Conservation (phyloP, 2,329 filamentous ascomycete genomes). For the Neurospora sp. region DNA sequence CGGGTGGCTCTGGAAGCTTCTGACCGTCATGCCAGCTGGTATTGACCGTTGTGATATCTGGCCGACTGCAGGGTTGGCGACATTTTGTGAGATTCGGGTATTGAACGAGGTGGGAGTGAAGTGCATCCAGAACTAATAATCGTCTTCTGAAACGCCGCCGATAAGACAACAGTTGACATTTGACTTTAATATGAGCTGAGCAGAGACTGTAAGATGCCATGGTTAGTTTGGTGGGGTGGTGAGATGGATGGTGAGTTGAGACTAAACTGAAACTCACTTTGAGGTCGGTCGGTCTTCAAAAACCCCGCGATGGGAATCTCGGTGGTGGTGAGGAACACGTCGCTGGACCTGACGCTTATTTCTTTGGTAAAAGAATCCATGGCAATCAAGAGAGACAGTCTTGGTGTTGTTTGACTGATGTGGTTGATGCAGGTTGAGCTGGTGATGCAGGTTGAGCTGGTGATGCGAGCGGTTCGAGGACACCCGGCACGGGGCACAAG, state of each 20-base stretch:
- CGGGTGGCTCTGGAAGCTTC: neutral
- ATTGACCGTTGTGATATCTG: neutral
- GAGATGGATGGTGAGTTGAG: neutral
- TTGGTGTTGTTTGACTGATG: neutral
- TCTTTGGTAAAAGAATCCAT: neutral
- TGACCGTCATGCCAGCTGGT: neutral
- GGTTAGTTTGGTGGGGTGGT: neutral
- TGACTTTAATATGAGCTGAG: too few species aligned
- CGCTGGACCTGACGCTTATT: neutral
- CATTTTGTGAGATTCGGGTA: neutral
- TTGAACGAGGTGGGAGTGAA: neutral
- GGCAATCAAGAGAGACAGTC: neutral
- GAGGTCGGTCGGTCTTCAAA: neutral
- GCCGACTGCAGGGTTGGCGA: neutral
- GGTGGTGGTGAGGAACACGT: accelerated
- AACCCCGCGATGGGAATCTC: neutral
- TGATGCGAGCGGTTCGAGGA: too few species aligned
- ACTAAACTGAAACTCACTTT: neutral
- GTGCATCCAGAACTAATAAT: neutral
- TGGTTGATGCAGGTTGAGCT: neutral
- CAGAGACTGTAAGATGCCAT: neutral
- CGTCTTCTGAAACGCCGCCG: too few species aligned
- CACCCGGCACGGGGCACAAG: neutral
- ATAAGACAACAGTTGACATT: too few species aligned
- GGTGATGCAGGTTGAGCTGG: neutral